phyloP scores from a whole-genome alignment of 2,329 filamentous ascomycete species.

The Mollisia scopiformis region DNA sequence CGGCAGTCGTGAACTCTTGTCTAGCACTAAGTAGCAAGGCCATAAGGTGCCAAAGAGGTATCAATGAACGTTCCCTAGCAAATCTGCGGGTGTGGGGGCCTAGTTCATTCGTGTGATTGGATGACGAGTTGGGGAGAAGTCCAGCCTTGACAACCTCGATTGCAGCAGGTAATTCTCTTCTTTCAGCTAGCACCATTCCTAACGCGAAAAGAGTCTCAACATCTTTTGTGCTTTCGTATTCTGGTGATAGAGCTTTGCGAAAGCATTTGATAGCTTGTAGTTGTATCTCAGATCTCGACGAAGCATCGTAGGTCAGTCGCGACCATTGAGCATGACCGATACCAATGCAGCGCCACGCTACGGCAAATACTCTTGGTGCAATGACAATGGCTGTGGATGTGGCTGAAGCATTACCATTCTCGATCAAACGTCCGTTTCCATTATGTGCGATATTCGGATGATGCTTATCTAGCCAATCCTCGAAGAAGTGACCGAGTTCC shows the following conservation, averaged over 20 bases:
- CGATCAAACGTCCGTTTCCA: constrained; percentile 15
- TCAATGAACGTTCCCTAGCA: constrained; percentile 61
- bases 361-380: constrained; percentile 63
- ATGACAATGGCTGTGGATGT: constrained; percentile 54
- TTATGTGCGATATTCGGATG: constrained; percentile 30
- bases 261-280: constrained; percentile 76
- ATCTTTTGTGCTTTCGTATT: constrained; percentile 67
- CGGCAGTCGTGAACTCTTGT: constrained; percentile 81
- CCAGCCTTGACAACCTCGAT: constrained; percentile 82
- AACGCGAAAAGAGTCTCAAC: constrained; percentile 80
- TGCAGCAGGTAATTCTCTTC: constrained; percentile 76
- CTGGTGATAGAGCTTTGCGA: constrained; percentile 70
- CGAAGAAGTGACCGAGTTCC: constrained; percentile 69
- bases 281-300: constrained; percentile 73
- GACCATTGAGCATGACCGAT: constrained; percentile 88
- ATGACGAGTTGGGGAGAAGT: constrained; percentile 59
- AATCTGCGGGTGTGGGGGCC: constrained; percentile 43
- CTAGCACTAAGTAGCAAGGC: constrained; percentile 83
- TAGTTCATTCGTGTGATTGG: constrained; percentile 27
- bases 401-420: constrained; percentile 20
- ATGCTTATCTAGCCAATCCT: constrained; percentile 72
- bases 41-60: constrained; percentile 91
- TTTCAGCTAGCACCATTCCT: constrained; percentile 84
- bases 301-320: constrained; percentile 75
- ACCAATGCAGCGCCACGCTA: constrained; percentile 83